phyloP scores from a whole-genome alignment of 345 rosid genomes.

The Combretum micranthum region DNA sequence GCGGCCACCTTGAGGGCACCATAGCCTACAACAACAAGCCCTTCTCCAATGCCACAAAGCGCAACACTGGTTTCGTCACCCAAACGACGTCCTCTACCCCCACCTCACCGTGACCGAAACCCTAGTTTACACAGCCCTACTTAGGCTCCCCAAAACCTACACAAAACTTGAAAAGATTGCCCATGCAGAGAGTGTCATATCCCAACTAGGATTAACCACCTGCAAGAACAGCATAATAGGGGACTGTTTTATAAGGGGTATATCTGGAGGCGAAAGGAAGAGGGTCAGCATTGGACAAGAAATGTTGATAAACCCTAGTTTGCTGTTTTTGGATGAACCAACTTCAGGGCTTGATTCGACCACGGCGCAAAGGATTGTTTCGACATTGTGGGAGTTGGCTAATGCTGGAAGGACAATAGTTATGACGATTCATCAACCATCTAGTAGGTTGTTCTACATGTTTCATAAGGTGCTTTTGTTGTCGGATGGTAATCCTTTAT shows the following conservation, averaged over 20 bases:
- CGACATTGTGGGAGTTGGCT: constrained; percentile 31
- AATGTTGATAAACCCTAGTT: constrained; percentile 47
- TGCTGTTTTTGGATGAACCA: constrained; percentile 51
- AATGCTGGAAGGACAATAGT: constrained; percentile 38
- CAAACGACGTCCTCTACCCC: constrained; percentile 43
- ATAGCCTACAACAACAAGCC: constrained; percentile 36
- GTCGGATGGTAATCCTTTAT: constrained; percentile 45
- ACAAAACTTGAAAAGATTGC: constrained; percentile 26
- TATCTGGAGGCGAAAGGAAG: constrained; percentile 58
- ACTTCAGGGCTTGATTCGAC: constrained; percentile 58
- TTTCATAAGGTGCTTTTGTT: constrained; percentile 45
- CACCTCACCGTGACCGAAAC: constrained; percentile 54
- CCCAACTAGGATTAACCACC: constrained; percentile 32
- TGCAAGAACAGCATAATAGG: constrained; percentile 42
- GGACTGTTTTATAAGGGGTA: constrained; percentile 29
- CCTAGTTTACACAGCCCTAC: constrained; percentile 44
- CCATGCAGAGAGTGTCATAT: constrained; percentile 40
- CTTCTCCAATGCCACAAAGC: constrained; percentile 29
- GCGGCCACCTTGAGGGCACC: constrained; percentile 23
- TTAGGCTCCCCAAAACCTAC: constrained; percentile 29
- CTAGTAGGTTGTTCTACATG: constrained; percentile 51
- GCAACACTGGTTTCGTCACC: constrained; percentile 45
- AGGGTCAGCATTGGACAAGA: constrained; percentile 56
- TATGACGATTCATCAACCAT: constrained; percentile 59
- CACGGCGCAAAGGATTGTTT: constrained; percentile 47